Conservation (phyloP, 257 asterid species). For the Nicotiana otophora region DNA sequence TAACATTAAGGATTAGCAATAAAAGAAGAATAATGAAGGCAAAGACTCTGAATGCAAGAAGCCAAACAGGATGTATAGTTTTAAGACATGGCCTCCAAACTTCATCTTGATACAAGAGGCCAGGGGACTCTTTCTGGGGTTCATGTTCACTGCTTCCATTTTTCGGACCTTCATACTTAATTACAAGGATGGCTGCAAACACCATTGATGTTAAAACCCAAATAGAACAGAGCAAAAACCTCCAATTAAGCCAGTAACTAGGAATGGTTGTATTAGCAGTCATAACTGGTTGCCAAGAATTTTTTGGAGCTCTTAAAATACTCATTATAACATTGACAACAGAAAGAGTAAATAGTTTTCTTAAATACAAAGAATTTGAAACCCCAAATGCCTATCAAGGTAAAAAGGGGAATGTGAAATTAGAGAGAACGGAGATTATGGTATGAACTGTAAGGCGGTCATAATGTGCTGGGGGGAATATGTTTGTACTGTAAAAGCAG, state of each 20-base stretch:
- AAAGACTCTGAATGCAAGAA: slow-evolving; percentile 55
- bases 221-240: slow-evolving; percentile 47
- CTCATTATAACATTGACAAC: slow-evolving; percentile 30
- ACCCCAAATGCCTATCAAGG: not conserved
- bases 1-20: slow-evolving; percentile 64
- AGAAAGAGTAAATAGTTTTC: too few species aligned
- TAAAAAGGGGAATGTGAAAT: not conserved
- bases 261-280: slow-evolving; percentile 47
- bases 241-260: slow-evolving; percentile 68
- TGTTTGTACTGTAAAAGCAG: not conserved
- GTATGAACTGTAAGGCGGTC: not conserved
- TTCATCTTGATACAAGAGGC: slow-evolving; percentile 66
- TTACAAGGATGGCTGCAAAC: slow-evolving; percentile 46
- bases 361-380: not conserved
- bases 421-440: not conserved
- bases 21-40: slow-evolving; percentile 71
- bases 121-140: slow-evolving; percentile 6
- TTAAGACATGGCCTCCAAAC: slow-evolving; percentile 81
- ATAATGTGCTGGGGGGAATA: not conserved
- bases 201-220: slow-evolving; percentile 51
- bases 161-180: slow-evolving; percentile 39
- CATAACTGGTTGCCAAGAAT: slow-evolving; percentile 62
- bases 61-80: slow-evolving; percentile 81
- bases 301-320: slow-evolving; percentile 46
- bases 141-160: not conserved